phyloP scores from a whole-genome alignment of 2,329 filamentous ascomycete species.

The Diplodia mutila region DNA sequence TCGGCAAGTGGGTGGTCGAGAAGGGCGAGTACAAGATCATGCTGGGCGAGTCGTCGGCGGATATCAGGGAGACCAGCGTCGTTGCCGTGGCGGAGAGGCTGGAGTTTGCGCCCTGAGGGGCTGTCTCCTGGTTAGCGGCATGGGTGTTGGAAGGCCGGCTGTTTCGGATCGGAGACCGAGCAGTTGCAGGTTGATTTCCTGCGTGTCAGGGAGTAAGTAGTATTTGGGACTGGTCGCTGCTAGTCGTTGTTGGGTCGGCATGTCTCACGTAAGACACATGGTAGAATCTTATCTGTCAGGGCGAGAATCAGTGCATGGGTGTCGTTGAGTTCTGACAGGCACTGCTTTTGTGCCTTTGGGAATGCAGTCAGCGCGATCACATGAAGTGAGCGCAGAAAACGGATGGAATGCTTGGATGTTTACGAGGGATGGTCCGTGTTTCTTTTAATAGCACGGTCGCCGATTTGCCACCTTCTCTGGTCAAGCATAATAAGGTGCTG shows the following conservation, averaged over 20 bases:
- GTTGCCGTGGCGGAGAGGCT: background rate
- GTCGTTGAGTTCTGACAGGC: background rate
- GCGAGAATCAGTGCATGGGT: background rate
- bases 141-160: background rate
- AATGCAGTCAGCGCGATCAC: too few relatives aligned
- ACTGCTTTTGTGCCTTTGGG: background rate
- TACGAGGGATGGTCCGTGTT: constrained; percentile 4
- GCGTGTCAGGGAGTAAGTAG: background rate
- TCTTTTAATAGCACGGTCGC: constrained; percentile 11
- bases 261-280: background rate
- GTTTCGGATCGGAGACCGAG: background rate
- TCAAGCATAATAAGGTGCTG: background rate
- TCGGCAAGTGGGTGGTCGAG: constrained; percentile 67
- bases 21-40: constrained; percentile 64
- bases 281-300: background rate
- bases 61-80: constrained; percentile 36
- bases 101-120: constrained; percentile 9
- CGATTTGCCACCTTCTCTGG: background rate
- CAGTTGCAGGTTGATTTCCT: too few relatives aligned
- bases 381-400: too few relatives aligned
- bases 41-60: constrained; percentile 64
- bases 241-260: background rate
- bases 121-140: background rate
- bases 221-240: background rate
- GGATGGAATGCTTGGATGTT: background rate